Conservation (phyloP, 2,329 filamentous ascomycete genomes). For the Myriosclerotinia scirpicola region DNA sequence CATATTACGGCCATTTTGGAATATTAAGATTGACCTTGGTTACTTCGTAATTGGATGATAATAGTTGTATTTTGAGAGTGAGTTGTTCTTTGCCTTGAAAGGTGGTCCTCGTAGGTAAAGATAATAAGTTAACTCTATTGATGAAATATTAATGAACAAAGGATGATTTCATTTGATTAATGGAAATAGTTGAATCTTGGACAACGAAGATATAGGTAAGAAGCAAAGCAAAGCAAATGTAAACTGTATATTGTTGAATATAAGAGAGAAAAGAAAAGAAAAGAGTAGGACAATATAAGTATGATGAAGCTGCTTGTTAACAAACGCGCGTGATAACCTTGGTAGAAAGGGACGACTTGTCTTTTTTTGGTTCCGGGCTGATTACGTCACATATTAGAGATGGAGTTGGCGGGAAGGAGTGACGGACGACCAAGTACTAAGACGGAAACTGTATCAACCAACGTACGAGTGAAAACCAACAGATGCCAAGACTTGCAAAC, state of each 20-base stretch:
- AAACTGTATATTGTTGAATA: not conserved
- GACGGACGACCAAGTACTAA: not conserved
- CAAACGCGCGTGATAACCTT: conserved; percentile 1
- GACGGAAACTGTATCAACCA: not conserved
- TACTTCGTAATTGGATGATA: not conserved
- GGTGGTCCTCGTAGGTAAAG: not conserved
- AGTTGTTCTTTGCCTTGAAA: not conserved
- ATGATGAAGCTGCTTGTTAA: conserved; percentile 1
- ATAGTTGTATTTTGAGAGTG: not conserved
- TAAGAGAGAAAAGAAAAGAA: not conserved
- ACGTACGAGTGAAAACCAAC: not conserved
- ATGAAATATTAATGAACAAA: not conserved
- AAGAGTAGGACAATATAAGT: not conserved
- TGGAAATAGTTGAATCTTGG: not conserved
- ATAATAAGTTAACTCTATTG: not conserved
- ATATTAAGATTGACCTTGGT: not conserved
- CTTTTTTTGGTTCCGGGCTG: too few species aligned
- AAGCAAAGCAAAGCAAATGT: not conserved
- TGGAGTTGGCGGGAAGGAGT: not conserved
- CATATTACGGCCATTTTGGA: conserved; percentile 47
- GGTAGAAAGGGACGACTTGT: not conserved
- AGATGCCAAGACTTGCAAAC: conserved; percentile 10
- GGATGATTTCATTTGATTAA: not conserved
- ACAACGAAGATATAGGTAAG: not conserved
- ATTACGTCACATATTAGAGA: conserved; percentile 12